These are phyloP conservation scores for Ceratobasidium sp. DNA, from an alignment of 1,284 basidiomycete species.

Conservation along the genomic window DNA sequence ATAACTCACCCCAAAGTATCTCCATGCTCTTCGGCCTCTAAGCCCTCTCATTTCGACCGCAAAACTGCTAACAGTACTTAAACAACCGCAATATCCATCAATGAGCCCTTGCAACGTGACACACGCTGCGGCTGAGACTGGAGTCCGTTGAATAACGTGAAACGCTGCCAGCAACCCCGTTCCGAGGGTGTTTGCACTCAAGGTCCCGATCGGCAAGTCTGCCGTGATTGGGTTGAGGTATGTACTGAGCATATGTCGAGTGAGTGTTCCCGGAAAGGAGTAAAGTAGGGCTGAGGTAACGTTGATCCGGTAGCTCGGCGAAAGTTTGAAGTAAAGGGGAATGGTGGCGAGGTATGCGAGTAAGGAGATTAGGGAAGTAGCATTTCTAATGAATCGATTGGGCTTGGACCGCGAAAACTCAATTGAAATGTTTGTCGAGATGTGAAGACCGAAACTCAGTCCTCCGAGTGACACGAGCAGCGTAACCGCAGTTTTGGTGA, in stretches of 20 bases:
- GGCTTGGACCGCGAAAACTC: conserved; percentile 24
- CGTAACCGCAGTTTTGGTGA: conserved; percentile 83
- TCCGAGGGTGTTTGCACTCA: conserved; percentile 83
- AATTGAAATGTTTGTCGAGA: conserved; percentile 54
- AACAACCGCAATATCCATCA: conserved; percentile 94
- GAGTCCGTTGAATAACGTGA: conserved; percentile 70
- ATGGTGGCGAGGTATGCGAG: conserved; percentile 59
- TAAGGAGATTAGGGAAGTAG: conserved; percentile 48
- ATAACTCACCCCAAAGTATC: conserved; percentile 77
- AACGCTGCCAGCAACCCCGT: conserved; percentile 77
- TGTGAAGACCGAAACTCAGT: conserved; percentile 64
- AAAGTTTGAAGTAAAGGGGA: conserved; percentile 77
- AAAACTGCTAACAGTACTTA: conserved; percentile 95
- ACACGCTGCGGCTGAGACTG: conserved; percentile 58
- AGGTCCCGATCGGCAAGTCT: conserved; percentile 85
- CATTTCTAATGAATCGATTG: conserved; percentile 45
- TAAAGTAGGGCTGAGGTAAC: conserved; percentile 90
- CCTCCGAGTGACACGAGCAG: conserved; percentile 72
- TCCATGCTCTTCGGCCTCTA: conserved; percentile 60
- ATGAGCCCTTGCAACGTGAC: conserved; percentile 77
- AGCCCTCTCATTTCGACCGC: conserved; percentile 78
- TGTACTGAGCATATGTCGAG: conserved; percentile 80
- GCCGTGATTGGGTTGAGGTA: conserved; percentile 70
- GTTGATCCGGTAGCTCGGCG: conserved; percentile 73
- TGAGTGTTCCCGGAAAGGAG: conserved; percentile 85